These are phyloP conservation scores for Neoconidiobolus thromboides DNA, from an alignment of 371 early-diverging fungal species.

Conservation along the genomic window DNA sequence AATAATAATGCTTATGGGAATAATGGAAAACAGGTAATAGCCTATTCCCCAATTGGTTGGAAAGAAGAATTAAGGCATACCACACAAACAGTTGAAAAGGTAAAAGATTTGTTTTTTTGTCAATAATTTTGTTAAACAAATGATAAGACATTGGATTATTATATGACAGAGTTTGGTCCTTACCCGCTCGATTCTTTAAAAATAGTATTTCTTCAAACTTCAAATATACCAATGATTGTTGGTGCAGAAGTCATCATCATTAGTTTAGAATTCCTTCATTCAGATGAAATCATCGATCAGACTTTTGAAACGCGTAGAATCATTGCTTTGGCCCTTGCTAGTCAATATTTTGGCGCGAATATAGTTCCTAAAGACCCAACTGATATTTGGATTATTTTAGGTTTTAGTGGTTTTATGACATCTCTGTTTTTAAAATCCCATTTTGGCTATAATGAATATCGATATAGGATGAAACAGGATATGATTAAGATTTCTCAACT, in stretches of 20 bases:
- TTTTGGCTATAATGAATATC: slow-evolving; percentile 76
- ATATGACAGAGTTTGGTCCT: slow-evolving; percentile 65
- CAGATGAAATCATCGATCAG: slow-evolving; percentile 67
- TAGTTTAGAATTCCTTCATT: slow-evolving; percentile 48
- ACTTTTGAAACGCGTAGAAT: slow-evolving; percentile 53
- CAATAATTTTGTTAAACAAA: not conserved
- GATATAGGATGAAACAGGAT: slow-evolving; percentile 62
- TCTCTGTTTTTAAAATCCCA: slow-evolving; percentile 50
- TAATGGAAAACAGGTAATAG: slow-evolving; percentile 35
- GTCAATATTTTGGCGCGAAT: slow-evolving; percentile 87
- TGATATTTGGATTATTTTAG: slow-evolving; percentile 74
- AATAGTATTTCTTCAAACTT: slow-evolving; percentile 68
- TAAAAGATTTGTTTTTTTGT: slow-evolving; percentile 10
- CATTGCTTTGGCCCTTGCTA: slow-evolving; percentile 49
- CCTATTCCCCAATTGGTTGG: slow-evolving; percentile 36
- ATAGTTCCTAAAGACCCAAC: slow-evolving; percentile 42
- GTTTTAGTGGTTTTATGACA: slow-evolving; percentile 54
- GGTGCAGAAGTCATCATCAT: slow-evolving; percentile 45
- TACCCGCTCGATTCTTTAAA: slow-evolving; percentile 76
- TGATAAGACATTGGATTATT: slow-evolving; percentile 52
- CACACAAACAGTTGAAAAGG: slow-evolving; percentile 42
- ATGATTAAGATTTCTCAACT: slow-evolving; percentile 56
- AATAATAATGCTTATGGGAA: slow-evolving; percentile 15
- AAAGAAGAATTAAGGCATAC: slow-evolving; percentile 35
- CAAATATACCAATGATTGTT: slow-evolving; percentile 35